Base-by-base conservation (phyloP, 495 filamentous ascomycete species). In the Annulohypoxylon nitens region DNA sequence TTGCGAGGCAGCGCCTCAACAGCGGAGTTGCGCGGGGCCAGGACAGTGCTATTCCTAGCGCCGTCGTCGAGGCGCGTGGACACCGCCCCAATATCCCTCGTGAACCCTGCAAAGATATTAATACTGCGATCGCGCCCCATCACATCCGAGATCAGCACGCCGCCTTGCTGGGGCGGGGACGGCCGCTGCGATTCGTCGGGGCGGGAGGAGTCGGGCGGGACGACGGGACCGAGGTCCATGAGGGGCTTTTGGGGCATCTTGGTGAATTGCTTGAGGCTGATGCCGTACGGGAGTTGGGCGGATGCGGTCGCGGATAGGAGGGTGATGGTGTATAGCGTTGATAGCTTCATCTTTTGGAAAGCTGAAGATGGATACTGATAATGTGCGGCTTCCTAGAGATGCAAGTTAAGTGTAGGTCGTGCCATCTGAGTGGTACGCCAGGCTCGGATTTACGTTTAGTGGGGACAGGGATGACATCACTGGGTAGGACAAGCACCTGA, bases 91-190 rank as follows among this genome's bases (percentile, higher is more conserved):
- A 97, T 91, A 70, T 96, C 92, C 26, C 96, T 87, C 1, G 93
- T 92, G 66, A 98, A 90, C 60, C 90, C 90, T 23, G 94, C 92
- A 80, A 97, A 98, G 66, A 97, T 91, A 67, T 94, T 95, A 78
- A 98, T 94, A 57, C 82, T 87, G 67, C 90, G 90, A 57, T 93
- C 91, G 70, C 90, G 90, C 12, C 93, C 93, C 70, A 99, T 90
- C 14, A 97, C 91, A 76, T 98, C 97, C 23, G 92, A 92, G 54
- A 98, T 89, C 37, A 93, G 87, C 43, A 86, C 83, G 2, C 77
- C 71, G 36, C 77, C 77, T 16, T 82, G 72, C 26, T 77, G 58
- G 1, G 78, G 76, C 20, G 85, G 74, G 7, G 87, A 82, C 45
- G 84, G 83, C 26, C 71, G 75, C 30, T 80, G 75, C 8, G 79